Base-by-base conservation (phyloP, 2,329 filamentous ascomycete species). In the Cladophialophora yegresii region DNA sequence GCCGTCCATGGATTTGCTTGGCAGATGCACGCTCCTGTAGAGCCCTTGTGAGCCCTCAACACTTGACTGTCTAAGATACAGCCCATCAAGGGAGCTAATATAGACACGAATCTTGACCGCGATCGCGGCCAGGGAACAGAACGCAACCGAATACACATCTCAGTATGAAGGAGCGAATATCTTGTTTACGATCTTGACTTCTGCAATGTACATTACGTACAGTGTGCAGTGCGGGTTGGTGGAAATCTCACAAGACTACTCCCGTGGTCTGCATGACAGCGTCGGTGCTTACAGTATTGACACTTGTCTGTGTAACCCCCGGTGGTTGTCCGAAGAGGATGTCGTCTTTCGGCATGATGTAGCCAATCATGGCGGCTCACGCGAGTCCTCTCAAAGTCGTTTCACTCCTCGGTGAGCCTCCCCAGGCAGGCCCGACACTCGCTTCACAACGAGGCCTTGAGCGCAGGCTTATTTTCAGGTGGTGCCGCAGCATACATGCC, bases 401-500 rank as follows among this genome's bases (percentile, higher is more conserved):
- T 16, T 16, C 20, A 22, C 9, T 26, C 47, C 20, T 23, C 47
- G 6, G 12, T 50, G 6, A 23, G 23, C 23, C 9, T 13, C 23
- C 26, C 26, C 3, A n/a, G n/a, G n/a, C 23, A 49, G 12, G 13
- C 13, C 45, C 9, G n/a, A 6, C 26, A 33, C 45, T 40, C n/a
- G 20, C 20, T 4, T 50, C 47, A 63, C n/a, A 63, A 22, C n/a
- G 54, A 58, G 23, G 61, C 61, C 32, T 63, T 63, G 32, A 58
- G 26, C 5, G 61, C 26, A 16, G 61, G 26, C n/a, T 58, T 58
- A 4, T 53, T 43, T 50, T 23, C 32, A 6, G 54, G 10, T 10
- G 45, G 6, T 1, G 60, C 32, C 1, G 60, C 32, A 6, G 45
- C 16, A 22, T 63, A 63, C 61, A 63, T 63, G 12, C 61, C 61